Conservation (phyloP, 2,329 filamentous ascomycete genomes). For the Claviceps capensis region DNA sequence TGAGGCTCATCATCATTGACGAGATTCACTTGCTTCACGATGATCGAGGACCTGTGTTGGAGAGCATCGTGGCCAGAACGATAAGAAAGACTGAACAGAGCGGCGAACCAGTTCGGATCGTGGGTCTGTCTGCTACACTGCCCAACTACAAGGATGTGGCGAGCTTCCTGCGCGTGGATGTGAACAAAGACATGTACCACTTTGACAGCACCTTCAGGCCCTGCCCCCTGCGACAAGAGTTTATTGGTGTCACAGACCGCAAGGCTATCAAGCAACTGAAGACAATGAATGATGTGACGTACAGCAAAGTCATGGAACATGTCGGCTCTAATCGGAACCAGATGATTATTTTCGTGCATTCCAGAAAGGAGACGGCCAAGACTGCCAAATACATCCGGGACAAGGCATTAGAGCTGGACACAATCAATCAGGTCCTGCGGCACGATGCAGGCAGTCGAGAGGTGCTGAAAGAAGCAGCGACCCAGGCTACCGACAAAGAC, state of each 20-base stretch:
- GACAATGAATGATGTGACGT: conserved; percentile 98
- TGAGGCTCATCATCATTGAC: conserved; percentile 89
- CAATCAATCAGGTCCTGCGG: conserved; percentile 87
- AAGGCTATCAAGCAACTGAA: conserved; percentile 98
- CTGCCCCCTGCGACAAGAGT: conserved; percentile 90
- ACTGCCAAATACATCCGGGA: conserved; percentile 93
- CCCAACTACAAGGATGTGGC: conserved; percentile 96
- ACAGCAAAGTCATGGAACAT: conserved; percentile 93
- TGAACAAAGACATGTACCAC: conserved; percentile 77
- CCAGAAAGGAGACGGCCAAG: conserved; percentile 94
- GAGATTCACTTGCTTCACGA: conserved; percentile 97
- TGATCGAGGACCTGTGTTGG: conserved; percentile 88
- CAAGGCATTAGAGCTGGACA: conserved; percentile 93
- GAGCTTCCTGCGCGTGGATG: conserved; percentile 84
- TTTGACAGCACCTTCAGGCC: conserved; percentile 91
- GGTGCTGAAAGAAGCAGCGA: conserved; percentile 73
- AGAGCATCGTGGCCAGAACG: conserved; percentile 91
- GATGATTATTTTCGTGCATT: conserved; percentile 98
- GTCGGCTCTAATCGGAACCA: conserved; percentile 88
- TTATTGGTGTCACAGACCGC: conserved; percentile 92
- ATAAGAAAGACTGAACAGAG: conserved; percentile 90
- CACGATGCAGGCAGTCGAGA: conserved; percentile 86
- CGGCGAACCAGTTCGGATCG: conserved; percentile 78
- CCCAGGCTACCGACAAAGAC: conserved; percentile 69
- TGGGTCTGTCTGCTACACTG: conserved; percentile 87